Base-by-base conservation (phyloP, 768 basidiomycete species). In the Suillus decipiens region DNA sequence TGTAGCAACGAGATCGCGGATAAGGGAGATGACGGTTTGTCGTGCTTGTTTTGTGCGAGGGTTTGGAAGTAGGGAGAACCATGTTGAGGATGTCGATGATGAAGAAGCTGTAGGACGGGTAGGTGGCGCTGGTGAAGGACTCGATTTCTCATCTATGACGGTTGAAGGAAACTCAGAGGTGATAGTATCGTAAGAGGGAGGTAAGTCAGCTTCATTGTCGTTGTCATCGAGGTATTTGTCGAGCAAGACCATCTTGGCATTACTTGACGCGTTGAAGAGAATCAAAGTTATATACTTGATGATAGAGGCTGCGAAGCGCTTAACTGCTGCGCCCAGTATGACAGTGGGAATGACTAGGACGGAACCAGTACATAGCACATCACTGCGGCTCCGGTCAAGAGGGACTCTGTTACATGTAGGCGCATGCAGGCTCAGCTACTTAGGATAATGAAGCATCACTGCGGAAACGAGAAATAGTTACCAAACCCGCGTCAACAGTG, bases 1-100 rank as follows among this genome's bases (percentile, higher is more conserved):
- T 36, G 28, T 66, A 60, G 81, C 78, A 22, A 86, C 83, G 34
- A 87, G 76, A 68, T 88, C 88, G 5, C 84, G 82, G 15, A 89
- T 66, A 22, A 89, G 81, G 1, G 79, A 76, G 2, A 81, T 75
- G 5, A 88, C 80, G 2, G 87, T 89, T 36, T 72, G 70, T 5
- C 79, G 80, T 36, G 88, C 81, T 67, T 89, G 83, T 48, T 80
- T 79, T 4, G 79, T 67, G 24, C 70, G 70, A 2, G 74, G 43
- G 37, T 70, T 70, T 24, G 70, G 48, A 22, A 70, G 58, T 60
- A 59, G 63, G 34, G 72, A 60, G 10, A 68, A 47, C 68, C 68
- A 71, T 0, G 63, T 60, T 28, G 66, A 60, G 34, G 56, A 28
- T 28, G 28, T 28, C 28, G 28, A 56, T 12, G 56, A 54, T 7